Percentiles rank a stretch among this genome's conserved stretches.
phyloP scores from a whole-genome alignment of 139 green algal species.

The Volvox reticuliferus region DNA sequence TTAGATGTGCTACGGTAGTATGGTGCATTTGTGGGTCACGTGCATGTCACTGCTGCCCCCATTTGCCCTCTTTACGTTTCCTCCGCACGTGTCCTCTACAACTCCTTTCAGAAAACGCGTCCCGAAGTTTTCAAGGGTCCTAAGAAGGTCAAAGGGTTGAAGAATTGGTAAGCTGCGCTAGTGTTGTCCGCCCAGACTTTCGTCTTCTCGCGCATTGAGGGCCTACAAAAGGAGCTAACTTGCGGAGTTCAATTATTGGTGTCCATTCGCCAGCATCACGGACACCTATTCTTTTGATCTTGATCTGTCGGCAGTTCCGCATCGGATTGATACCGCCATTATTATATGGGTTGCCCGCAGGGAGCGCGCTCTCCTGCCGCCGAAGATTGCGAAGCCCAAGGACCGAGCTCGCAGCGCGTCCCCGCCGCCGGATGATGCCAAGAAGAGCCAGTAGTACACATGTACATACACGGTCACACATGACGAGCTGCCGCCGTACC shows the following conservation, averaged over 20 bases:
- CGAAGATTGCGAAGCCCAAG: slow-evolving; percentile 15
- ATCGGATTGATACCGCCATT: neutral
- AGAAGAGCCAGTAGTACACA: slow-evolving; percentile 11
- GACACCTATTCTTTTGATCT: too few species aligned
- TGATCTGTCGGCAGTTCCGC: too few species aligned
- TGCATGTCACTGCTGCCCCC: too few species aligned
- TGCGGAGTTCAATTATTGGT: neutral
- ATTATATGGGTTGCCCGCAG: neutral
- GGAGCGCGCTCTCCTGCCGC: slow-evolving; percentile 22
- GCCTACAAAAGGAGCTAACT: neutral
- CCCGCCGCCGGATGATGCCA: slow-evolving; percentile 15
- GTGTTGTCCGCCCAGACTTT: too few species aligned
- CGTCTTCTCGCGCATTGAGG: too few species aligned
- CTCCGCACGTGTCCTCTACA: too few species aligned
- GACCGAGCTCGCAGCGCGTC: neutral
- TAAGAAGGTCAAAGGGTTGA: slow-evolving; percentile 47
- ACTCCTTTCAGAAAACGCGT: neutral
- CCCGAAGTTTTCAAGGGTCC: slow-evolving; percentile 32
- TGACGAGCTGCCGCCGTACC: too few species aligned
- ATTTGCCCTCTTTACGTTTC: too few species aligned
- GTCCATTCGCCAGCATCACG: neutral
- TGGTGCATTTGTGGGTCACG: too few species aligned
- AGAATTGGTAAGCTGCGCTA: slow-evolving; percentile 27
- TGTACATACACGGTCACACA: too few species aligned
- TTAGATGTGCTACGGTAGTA: neutral